Percentiles rank a stretch among this genome's conserved stretches.
phyloP scores from a whole-genome alignment of 2,329 filamentous ascomycete species.

The Zasmidium angulare region DNA sequence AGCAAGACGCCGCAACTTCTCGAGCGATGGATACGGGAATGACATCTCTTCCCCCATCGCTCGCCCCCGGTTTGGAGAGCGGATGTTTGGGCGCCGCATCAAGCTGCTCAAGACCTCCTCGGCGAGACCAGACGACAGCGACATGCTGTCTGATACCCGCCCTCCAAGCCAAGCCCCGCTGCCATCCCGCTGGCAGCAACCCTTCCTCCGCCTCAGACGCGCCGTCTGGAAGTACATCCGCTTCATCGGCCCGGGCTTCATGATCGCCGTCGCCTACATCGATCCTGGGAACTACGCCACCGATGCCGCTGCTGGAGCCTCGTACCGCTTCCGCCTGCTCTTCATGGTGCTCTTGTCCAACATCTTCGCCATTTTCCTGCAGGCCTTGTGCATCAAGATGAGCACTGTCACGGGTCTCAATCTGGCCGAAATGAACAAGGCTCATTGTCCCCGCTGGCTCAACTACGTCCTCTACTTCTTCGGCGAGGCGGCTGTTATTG shows the following conservation, averaged over 20 bases:
- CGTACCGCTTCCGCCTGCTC: slow-evolving; percentile 64
- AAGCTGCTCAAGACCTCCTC: slow-evolving; percentile 23
- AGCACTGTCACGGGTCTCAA: slow-evolving; percentile 52
- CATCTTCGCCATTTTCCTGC: slow-evolving; percentile 68
- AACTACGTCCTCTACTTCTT: slow-evolving; percentile 56
- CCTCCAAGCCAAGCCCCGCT: slow-evolving; percentile 18
- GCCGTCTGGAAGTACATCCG: slow-evolving; percentile 45
- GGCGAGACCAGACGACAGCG: slow-evolving; percentile 14
- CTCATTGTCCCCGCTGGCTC: slow-evolving; percentile 53
- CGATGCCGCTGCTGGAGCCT: slow-evolving; percentile 66
- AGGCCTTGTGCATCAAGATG: slow-evolving; percentile 64
- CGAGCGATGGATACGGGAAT: slow-evolving; percentile 18
- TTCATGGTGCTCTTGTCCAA: slow-evolving; percentile 70
- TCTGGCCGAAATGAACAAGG: slow-evolving; percentile 50
- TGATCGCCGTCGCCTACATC: slow-evolving; percentile 54
- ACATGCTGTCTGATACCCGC: slow-evolving; percentile 20
- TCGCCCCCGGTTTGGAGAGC: slow-evolving; percentile 21
- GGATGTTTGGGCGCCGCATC: slow-evolving; percentile 15
- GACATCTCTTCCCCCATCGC: slow-evolving; percentile 18
- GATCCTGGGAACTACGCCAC: slow-evolving; percentile 66
- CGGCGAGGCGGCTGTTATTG: slow-evolving; percentile 58
- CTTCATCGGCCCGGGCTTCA: slow-evolving; percentile 68
- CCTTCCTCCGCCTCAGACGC: slow-evolving; percentile 16
- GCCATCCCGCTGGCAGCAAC: slow-evolving; percentile 22
- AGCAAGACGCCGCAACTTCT: slow-evolving; percentile 3